phyloP scores from a whole-genome alignment of 2,329 filamentous ascomycete species.

The Beauveria asiatica region DNA sequence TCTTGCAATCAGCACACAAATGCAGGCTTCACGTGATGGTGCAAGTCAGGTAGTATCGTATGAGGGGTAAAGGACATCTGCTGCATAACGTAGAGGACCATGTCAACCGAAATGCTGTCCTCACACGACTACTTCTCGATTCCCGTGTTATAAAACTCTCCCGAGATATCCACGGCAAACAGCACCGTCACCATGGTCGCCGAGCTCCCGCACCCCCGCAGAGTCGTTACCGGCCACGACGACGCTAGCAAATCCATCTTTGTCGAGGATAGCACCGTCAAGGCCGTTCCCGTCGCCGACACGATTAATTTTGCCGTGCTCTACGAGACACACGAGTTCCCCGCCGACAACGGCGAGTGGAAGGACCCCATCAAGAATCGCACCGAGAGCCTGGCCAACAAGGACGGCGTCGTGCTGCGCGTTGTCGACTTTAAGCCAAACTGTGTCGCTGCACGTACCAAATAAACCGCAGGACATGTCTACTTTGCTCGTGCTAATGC shows the following conservation, averaged over 20 bases:
- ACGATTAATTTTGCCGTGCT: conserved; percentile 15
- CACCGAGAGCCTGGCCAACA: conserved; percentile 15
- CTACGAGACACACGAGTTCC: conserved; percentile 17
- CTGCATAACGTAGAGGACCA: neutral
- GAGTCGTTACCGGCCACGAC: conserved; percentile 17
- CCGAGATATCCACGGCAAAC: neutral
- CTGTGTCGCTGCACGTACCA: conserved; percentile 10
- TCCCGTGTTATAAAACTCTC: neutral
- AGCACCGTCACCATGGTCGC: neutral
- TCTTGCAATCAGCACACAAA: neutral
- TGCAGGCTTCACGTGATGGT: conserved; percentile 5
- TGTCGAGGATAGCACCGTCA: conserved; percentile 12
- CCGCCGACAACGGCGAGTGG: conserved; percentile 16
- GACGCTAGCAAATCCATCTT: conserved; percentile 12
- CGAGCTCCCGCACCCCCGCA: conserved; percentile 12
- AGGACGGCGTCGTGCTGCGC: conserved; percentile 15
- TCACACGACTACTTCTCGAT: too few relatives aligned
- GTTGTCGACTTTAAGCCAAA: conserved; percentile 16
- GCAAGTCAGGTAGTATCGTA: neutral
- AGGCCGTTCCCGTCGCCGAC: conserved; percentile 1
- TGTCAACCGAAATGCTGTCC: neutral
- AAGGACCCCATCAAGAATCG: conserved; percentile 13
- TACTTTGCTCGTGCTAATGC: neutral
- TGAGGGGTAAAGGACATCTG: neutral
- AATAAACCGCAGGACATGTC: neutral